Conservation (phyloP, 352 stramenopile species). For the Phytophthora nicotianae region DNA sequence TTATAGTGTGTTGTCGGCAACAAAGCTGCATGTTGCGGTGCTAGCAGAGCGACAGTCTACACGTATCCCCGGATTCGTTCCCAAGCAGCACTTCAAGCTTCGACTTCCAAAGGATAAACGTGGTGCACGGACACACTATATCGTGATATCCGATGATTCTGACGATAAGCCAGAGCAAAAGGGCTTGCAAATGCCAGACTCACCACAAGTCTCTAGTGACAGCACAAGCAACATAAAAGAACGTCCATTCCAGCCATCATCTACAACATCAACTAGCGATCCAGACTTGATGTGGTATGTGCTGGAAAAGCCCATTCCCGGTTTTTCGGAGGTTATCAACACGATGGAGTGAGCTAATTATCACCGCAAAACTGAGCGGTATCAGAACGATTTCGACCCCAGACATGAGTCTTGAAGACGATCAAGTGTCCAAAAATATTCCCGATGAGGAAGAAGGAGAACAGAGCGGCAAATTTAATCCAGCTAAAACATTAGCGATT, state of each 20-base stretch:
- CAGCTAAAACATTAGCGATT: constrained; percentile 8
- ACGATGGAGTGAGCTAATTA: constrained; percentile 7
- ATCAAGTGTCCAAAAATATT: constrained; percentile 39
- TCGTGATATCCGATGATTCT: constrained; percentile 25
- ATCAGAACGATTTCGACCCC: neutral
- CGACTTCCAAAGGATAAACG: constrained; percentile 48
- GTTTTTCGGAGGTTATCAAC: constrained; percentile 39
- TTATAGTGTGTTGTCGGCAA: constrained; percentile 46
- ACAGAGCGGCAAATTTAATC: neutral
- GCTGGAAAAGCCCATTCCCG: constrained; percentile 46
- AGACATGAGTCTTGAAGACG: constrained; percentile 18
- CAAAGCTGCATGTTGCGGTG: constrained; percentile 60
- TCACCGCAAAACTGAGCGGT: neutral
- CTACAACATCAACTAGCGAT: neutral
- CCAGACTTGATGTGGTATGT: constrained; percentile 50
- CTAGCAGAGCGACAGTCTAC: constrained; percentile 38
- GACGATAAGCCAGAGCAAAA: constrained; percentile 6
- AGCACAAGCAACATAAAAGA: constrained; percentile 3
- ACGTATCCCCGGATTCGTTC: constrained; percentile 54
- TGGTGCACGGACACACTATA: constrained; percentile 27
- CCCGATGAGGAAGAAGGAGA: constrained; percentile 17
- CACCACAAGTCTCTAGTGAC: neutral
- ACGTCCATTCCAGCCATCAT: neutral
- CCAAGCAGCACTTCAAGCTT: constrained; percentile 66
- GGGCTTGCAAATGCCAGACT: neutral